Base-by-base conservation (phyloP, 768 basidiomycete species). In the Postia placenta region DNA sequence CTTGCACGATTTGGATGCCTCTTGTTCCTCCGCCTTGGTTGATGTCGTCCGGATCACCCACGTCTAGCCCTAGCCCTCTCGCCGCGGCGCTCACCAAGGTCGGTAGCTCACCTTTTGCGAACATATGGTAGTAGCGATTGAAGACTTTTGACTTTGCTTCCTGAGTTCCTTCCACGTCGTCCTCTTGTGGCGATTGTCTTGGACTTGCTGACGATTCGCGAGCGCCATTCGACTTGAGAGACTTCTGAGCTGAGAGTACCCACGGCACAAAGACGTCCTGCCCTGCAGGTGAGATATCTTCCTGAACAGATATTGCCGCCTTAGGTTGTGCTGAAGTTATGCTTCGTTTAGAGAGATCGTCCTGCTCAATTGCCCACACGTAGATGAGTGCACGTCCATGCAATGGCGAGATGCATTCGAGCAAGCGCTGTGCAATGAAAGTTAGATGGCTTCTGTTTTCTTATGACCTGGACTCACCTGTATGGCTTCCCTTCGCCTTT, bases 331-430 rank as follows among this genome's bases (percentile, higher is more conserved):
- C 48, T 12, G 55, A 53, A 4, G 72, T 68, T 27, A 95, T 81
- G 50, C 64, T 69, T 27, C 93, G 78, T 62, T 88, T 93, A 1
- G 92, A 93, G 5, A 82, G 67, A 24, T 79, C 77, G 50, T 95
- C 91, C 69, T 99, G 96, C 58, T 97, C 92, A 51, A 87, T 78
- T 1, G 95, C 93, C 96, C 96, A 99, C 27, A 98, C 96, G 56
- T 96, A 96, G 53, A 98, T 85, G 47, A 99, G 69, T 35, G 92
- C 69, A 9, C 91, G 83, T 7, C 92, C 91, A 54, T 88, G 82
- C 1, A 56, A 45, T 1, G 83, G 74, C 0, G 83, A 83, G 30
- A 92, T 81, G 22, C 73, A 71, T 56, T 80, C 72, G 19, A 92
- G 62, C 15, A 91, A 69, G 45, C 78, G 72, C 85, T 90, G 52